Base-by-base conservation (phyloP, 305 asterid species). In the Ruellia speciosa region DNA sequence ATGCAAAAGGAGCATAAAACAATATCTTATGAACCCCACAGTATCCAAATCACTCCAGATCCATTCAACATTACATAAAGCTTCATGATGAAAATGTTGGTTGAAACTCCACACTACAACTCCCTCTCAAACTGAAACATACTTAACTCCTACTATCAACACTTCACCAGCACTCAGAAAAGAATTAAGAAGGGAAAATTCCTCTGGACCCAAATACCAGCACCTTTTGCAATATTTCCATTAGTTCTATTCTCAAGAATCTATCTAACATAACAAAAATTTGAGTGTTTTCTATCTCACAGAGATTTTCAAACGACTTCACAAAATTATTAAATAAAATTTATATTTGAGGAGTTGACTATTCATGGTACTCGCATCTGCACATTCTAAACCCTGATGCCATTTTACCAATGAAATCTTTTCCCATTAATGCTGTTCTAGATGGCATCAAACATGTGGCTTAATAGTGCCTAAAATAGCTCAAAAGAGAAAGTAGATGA, bases 141-240 rank as follows among this genome's bases (percentile, higher is more conserved):
- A 37, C 51, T 24, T 45, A 18, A 37, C 0, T 43, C 24, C 46
- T 20, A 39, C 35, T 46, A 14, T 50, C 49, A 12, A 10, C 46
- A 62, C 53, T 20, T 19, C 8, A 15, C 14, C 11, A 58, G 37
- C 60, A 24, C 19, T 9, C 18, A 37, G 49, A 66, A 58, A 37
- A 2, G 12, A 37, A 37, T 24, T 4, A 37, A 7, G 9, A 37
- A 37, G 41, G 12, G 1, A 37, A 37, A 37, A 37, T 0, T 0
- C 9, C 41, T 37, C 12, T 6, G 12, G 37, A 37, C 12, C 12
- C 41, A 37, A 37, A 37, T 37, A 10, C 41, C 41, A 37, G 12
- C 41, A 37, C 41, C 28, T 56, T 20, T 17, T 17, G 39, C 17
- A 59, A 6, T 47, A 28, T 16, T 16, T 10, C 12, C 41, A 37